Evolutionary conservation across 2,329 filamentous ascomycete species (phyloP), one percentile per base, ranked within the genome.

Genomic region (Ceratocystis albifundus): DNA sequence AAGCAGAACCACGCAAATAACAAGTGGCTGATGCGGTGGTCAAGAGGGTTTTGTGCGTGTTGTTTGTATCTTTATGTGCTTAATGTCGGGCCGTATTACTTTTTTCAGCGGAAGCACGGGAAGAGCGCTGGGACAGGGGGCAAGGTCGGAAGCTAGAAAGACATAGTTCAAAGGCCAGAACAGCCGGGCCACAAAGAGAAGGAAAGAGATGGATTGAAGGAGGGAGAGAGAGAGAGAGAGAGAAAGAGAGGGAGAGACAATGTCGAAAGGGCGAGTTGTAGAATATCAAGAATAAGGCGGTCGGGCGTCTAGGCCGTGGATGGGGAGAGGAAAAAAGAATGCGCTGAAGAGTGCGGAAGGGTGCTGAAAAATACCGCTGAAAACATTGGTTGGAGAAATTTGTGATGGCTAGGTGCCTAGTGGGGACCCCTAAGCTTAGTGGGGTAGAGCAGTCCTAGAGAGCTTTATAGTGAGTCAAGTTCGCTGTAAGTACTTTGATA

Each of bases 111-210:
- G 48, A 53, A 25, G 22, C 48, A 15, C 15, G 25, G 48, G 48
- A 53, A 53, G 15, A n/a, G 55, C 15, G 55, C 15, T 28, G 3
- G 48, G 28, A 28, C 55, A 59, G 36, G 55, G 55, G 55, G 28
- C 32, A 41, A 41, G 25, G 25, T 59, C 28, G 55, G 55, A 59
- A 3, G 55, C 28, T 59, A 36, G 55, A 28, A n/a, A n/a, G 30
- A 59, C 55, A 59, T 36, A 59, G 32, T n/a, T 30, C 30, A 59
- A 59, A 12, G 36, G 55, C 25, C 55, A 28, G 55, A 36, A 59
- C 28, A 59, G 25, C 55, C 55, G 55, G 55, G 15, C 55, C 17
- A 41, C 36, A 15, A 30, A 59, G 6, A 15, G 55, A 59, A 17
- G 20, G 32, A 28, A 3, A 25, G 2, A 20, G 48, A 15, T 41